Evolutionary conservation across 306 rosid genomes (phyloP).

Genomic region (Begonia loranthoides): DNA sequence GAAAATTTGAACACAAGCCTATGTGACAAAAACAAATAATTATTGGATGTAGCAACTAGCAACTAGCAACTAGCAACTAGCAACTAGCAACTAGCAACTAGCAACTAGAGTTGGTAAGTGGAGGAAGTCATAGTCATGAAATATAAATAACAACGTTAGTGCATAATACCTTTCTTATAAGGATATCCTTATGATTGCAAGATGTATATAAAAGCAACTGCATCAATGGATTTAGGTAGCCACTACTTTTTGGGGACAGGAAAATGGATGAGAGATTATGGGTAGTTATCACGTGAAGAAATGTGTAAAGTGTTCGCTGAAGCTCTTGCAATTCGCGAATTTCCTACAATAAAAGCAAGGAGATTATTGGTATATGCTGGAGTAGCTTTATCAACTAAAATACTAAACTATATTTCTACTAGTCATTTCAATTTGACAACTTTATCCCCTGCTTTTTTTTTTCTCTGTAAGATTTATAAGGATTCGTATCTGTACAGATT

Average conservation of each 20-base stretch:
- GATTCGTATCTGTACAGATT: no score
- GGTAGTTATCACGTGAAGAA: constrained; percentile 78
- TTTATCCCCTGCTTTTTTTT: no score
- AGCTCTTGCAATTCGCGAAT: constrained; percentile 93
- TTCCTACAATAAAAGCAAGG: constrained; percentile 37
- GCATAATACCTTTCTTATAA: constrained; percentile 67
- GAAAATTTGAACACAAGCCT: constrained; percentile 94
- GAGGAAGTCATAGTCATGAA: no score
- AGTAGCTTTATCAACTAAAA: no score
- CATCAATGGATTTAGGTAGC: constrained; percentile 64
- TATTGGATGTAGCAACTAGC: constrained; percentile 1
- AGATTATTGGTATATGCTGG: no score
- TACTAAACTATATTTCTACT: no score
- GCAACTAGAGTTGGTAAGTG: neutral
- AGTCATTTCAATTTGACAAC: no score
- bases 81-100: no score
- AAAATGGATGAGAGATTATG: constrained; percentile 72
- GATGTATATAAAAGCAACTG: constrained; percentile 70
- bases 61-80: no score
- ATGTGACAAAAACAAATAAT: constrained; percentile 11
- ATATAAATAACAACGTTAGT: no score
- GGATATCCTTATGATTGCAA: constrained; percentile 80
- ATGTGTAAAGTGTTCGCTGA: constrained; percentile 66
- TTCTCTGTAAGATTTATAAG: no score
- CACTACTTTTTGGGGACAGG: constrained; percentile 69